Base-by-base conservation (phyloP, 2,329 filamentous ascomycete species). In the Microsporum audouinii region DNA sequence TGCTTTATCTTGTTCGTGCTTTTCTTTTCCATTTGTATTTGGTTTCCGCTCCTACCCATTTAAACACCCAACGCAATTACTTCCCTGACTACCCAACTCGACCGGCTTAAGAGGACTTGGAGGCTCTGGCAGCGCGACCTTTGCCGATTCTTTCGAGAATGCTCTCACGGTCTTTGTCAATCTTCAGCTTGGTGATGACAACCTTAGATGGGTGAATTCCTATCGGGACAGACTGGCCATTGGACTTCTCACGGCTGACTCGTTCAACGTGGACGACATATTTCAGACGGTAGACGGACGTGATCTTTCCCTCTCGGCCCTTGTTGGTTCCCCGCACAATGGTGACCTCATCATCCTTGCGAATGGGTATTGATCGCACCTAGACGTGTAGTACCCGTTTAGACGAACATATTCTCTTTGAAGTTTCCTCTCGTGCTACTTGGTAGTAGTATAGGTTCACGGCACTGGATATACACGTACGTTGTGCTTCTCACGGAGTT, bases 401-500 rank as follows among this genome's bases (percentile, higher is more conserved):
- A 14, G 51, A n/a, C 27, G 6, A 29, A 29, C 10, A n/a, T 49
- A n/a, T 60, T 23, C 23, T 5, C 7, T 12, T 14, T 36, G 27
- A 33, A 23, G 17, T 33, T 59, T 33, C 8, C 14, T 17, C 14
- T 31, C 14, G 3, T 17, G 29, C 27, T 43, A 10, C 12, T n/a
- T n/a, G 17, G 23, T 31, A n/a, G 33, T 45, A 36, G 56, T 31
- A 6, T 31, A 17, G 53, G 39, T 12, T 58, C 12, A 27, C 12
- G 29, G 29, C 10, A 39, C 14, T 45, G 38, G 41, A 10, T 14
- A 31, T 57, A 14, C n/a, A 56, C 88, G 70, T 84, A 96, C 94
- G 80, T 95, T 95, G 88, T 99, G 89, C 87, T 99, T 94, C 82
- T 96, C 91, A 77, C 91, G 88, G 77, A 99, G 86, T 83, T 99